Conservation (phyloP, 345 rosid genomes). For the Rhodamnia rubescens region DNA sequence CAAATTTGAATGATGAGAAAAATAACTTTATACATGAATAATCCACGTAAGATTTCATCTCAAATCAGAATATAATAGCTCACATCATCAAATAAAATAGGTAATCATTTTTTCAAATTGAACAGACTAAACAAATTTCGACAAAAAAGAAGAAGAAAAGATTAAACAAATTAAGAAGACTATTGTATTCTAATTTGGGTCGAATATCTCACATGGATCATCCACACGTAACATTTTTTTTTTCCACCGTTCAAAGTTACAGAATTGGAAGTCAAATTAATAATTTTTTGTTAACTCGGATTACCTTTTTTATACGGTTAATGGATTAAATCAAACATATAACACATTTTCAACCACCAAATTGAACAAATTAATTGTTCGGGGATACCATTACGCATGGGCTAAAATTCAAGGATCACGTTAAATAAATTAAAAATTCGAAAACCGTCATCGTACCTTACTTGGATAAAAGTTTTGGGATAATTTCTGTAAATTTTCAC, state of each 20-base stretch:
- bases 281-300: neutral
- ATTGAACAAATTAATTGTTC: too few species aligned
- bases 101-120: neutral
- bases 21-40: neutral
- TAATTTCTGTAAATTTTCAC: neutral
- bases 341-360: rapidly evolving
- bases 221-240: neutral
- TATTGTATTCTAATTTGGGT: neutral
- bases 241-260: neutral
- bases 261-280: neutral
- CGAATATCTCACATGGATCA: neutral
- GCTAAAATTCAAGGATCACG: rapidly evolving
- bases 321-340: too few species aligned
- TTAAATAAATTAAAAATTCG: rapidly evolving
- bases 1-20: neutral
- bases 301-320: neutral
- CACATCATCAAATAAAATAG: neutral
- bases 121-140: neutral
- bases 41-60: neutral
- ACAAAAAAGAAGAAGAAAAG: too few species aligned
- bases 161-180: neutral
- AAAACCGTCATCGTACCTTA: rapidly evolving
- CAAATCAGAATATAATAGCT: neutral
- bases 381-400: rapidly evolving
- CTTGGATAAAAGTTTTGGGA: rapidly evolving